Evolutionary conservation across 148 eudicot genomes (phyloP), one percentile per base, ranked within the genome.

Genomic region (Fagopyrum esculentum): DNA sequence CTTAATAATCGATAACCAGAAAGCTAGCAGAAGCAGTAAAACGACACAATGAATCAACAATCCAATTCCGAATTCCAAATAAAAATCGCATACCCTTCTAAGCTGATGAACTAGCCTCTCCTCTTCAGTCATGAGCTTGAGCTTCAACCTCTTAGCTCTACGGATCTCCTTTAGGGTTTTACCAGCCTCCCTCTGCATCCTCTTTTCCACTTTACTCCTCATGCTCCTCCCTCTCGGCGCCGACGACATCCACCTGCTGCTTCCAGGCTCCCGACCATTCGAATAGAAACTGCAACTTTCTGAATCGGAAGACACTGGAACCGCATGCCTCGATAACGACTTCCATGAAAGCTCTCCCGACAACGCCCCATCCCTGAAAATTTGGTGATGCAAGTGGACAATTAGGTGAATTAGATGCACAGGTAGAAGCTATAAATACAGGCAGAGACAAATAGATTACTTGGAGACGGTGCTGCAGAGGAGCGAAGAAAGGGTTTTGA

Each of bases 101-200:
- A 96, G 94, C 76, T 84, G 93, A 77, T 87, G 84, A 74, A 92
- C 78, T 40, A 90, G 89, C 48, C 99, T 89, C 78, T 96, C 99
- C 72, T 96, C 99, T 54, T 89, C 94, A 50, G 99, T 92, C 99
- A 96, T 96, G 81, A 96, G 79, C 82, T 96, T 96, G 76, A 85
- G 82, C 78, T 81, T 86, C 77, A 96, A 77, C 71, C 89, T 90
- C 77, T 89, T 87, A 6, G 94, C 93, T 61, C 93, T 83, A 44
- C 99, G 82, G 46, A 92, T 87, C 81, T 96, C 96, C 64, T 89
- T 83, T 22, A 85, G 89, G 75, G 97, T 90, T 83, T 90, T 96
- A 0, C 99, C 93, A 3, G 99, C 86, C 75, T 96, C 99, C 76
- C 83, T 89, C 68, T 82, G 89, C 92, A 95, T 89, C 73, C 98